A percentile compares a stretch with the other conserved stretches of the same genome.
Conservation (phyloP, 495 filamentous ascomycete genomes). For the Neurospora sp. region DNA sequence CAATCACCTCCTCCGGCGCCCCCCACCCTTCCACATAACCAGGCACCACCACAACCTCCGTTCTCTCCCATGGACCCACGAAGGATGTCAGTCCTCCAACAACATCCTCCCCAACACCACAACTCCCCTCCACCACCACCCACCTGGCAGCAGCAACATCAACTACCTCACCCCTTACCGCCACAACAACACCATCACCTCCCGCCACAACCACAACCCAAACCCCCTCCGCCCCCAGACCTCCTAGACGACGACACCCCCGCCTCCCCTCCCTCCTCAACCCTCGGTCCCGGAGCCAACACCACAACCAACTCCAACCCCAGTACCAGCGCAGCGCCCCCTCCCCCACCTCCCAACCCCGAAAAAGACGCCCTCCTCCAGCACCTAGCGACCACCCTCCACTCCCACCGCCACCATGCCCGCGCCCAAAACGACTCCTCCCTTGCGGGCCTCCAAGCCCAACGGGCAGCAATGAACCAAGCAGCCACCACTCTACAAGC, state of each 20-base stretch:
- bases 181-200: background rate
- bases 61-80: slow-evolving; percentile 18
- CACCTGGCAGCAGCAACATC: slow-evolving; percentile 17
- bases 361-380: slow-evolving; percentile 86
- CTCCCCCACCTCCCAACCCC: slow-evolving; percentile 72
- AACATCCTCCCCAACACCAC: slow-evolving; percentile 11
- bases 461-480: slow-evolving; percentile 63
- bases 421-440: slow-evolving; percentile 58
- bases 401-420: slow-evolving; percentile 52
- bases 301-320: slow-evolving; percentile 39
- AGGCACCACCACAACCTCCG: slow-evolving; percentile 20
- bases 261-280: slow-evolving; percentile 52
- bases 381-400: slow-evolving; percentile 60
- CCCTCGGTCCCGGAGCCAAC: slow-evolving; percentile 33
- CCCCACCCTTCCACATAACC: slow-evolving; percentile 16
- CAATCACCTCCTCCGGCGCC: slow-evolving; percentile 5
- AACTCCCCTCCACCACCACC: slow-evolving; percentile 10
- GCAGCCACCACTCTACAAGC: slow-evolving; percentile 56
- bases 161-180: background rate
- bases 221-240: slow-evolving; percentile 52
- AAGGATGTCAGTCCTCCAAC: slow-evolving; percentile 18
- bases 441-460: slow-evolving; percentile 63
- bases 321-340: slow-evolving; percentile 40
- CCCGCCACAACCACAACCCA: slow-evolving; percentile 14
- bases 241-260: slow-evolving; percentile 57